These are phyloP conservation scores for Microcos paniculata DNA, from an alignment of 345 rosid genomes.

Conservation along the genomic window DNA sequence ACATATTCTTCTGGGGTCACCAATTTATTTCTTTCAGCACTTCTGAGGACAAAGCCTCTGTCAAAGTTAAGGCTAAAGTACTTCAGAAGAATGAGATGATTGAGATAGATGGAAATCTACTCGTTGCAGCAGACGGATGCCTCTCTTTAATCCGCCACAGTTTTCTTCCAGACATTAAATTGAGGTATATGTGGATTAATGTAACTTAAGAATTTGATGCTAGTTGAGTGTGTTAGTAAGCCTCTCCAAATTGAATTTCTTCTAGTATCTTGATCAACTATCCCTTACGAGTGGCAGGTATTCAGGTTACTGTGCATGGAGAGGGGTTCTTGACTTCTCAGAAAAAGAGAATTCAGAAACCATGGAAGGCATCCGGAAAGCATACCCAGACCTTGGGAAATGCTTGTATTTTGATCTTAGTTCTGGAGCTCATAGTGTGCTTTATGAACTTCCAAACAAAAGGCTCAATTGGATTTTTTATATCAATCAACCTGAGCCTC, in stretches of 20 bases:
- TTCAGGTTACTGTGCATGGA: conserved; percentile 84
- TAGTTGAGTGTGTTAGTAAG: background rate
- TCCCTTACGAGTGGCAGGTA: conserved; percentile 37
- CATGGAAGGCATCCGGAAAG: conserved; percentile 38
- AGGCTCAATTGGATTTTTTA: conserved; percentile 84
- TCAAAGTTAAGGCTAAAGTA: conserved; percentile 49
- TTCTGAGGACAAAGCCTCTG: conserved; percentile 42
- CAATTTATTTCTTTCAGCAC: conserved; percentile 47
- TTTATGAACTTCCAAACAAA: conserved; percentile 58
- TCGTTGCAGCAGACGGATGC: conserved; percentile 83
- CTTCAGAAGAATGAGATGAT: conserved; percentile 41
- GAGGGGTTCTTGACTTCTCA: conserved; percentile 73
- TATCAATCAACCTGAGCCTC: conserved; percentile 67
- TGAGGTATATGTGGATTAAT: conserved; percentile 50
- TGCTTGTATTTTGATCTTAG: conserved; percentile 65
- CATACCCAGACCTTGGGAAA: conserved; percentile 66
- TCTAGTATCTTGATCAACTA: background rate
- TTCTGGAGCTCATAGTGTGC: conserved; percentile 45
- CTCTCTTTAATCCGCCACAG: conserved; percentile 59
- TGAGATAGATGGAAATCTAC: conserved; percentile 60
- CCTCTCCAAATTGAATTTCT: background rate
- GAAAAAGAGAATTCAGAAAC: conserved; percentile 49
- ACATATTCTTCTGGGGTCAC: conserved; percentile 66
- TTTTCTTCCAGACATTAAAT: conserved; percentile 56
- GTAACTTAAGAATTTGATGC: background rate